Conservation (phyloP, 2,329 filamentous ascomycete genomes). For the Lizonia empirigonia region DNA sequence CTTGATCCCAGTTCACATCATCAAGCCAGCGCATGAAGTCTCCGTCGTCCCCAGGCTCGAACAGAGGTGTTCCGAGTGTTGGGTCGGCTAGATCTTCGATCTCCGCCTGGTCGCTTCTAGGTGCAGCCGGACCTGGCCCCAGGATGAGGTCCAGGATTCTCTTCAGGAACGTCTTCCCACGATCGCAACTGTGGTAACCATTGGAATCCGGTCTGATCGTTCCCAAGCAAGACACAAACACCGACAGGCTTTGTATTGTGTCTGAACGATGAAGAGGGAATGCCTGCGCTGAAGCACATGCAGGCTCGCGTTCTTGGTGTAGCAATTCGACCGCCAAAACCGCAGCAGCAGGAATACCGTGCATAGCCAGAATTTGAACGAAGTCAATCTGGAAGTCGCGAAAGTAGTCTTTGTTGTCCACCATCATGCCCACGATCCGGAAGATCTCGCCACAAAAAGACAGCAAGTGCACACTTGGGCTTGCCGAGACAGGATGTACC, state of each 20-base stretch:
- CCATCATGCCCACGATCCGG: constrained; percentile 44
- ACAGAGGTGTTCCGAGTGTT: constrained; percentile 41
- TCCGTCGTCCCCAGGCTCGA: constrained; percentile 47
- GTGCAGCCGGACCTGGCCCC: constrained; percentile 27
- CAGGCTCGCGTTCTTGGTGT: constrained; percentile 47
- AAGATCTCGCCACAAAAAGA: constrained; percentile 48
- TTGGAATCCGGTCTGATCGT: constrained; percentile 48
- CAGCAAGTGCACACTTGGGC: constrained; percentile 37
- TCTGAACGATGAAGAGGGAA: constrained; percentile 51
- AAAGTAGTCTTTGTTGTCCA: constrained; percentile 49
- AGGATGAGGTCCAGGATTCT: constrained; percentile 53
- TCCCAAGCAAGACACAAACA: constrained; percentile 52
- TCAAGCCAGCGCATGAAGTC: constrained; percentile 55
- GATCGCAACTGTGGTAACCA: constrained; percentile 50
- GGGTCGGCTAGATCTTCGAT: constrained; percentile 29
- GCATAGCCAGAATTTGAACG: constrained; percentile 45
- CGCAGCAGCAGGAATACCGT: constrained; percentile 52
- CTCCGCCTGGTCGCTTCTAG: constrained; percentile 6
- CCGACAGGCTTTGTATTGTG: constrained; percentile 53
- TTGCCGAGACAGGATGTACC: constrained; percentile 35
- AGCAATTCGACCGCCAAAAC: constrained; percentile 53
- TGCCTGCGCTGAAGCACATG: constrained; percentile 26
- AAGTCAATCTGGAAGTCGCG: constrained; percentile 53
- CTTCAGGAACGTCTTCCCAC: constrained; percentile 50
- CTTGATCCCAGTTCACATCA: constrained; percentile 51